A percentile compares a stretch with the other conserved stretches of the same genome.
These are phyloP conservation scores for Diaporthe citri DNA, from an alignment of 2,329 filamentous ascomycete species.

Conservation along the genomic window DNA sequence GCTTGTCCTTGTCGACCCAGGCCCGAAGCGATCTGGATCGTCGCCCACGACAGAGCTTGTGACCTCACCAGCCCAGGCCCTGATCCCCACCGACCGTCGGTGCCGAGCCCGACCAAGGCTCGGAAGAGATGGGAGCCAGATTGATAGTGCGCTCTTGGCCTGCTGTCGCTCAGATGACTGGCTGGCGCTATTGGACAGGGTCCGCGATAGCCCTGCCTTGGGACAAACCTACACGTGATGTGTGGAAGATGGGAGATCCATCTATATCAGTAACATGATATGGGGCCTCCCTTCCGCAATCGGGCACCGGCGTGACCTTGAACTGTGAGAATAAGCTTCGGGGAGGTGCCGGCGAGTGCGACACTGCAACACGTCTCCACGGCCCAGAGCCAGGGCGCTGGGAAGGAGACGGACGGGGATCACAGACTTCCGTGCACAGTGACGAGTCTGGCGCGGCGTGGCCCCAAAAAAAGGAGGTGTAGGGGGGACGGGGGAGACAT, in stretches of 20 bases:
- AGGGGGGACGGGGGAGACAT: not conserved
- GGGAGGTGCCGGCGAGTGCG: constrained; percentile 34
- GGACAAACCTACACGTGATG: constrained; percentile 28
- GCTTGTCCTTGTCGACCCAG: constrained; percentile 33
- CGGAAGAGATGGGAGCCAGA: constrained; percentile 29
- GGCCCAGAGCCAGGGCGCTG: constrained; percentile 37
- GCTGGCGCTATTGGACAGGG: constrained; percentile 32
- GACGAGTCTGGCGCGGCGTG: constrained; percentile 31
- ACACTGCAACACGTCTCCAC: constrained; percentile 31
- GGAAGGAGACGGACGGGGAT: constrained; percentile 22
- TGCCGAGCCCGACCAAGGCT: constrained; percentile 30
- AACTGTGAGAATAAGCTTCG: constrained; percentile 14
- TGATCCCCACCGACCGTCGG: constrained; percentile 16
- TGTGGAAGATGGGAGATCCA: not conserved
- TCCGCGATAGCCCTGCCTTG: constrained; percentile 26
- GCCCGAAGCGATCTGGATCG: constrained; percentile 22
- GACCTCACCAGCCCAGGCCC: constrained; percentile 26
- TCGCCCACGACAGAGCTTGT: constrained; percentile 25
- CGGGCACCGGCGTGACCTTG: constrained; percentile 5
- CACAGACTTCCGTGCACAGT: constrained; percentile 24
- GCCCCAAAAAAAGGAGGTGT: constrained; percentile 14
- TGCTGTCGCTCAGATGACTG: constrained; percentile 14
- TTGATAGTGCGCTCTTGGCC: constrained; percentile 24
- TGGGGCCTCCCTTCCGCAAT: constrained; percentile 18
- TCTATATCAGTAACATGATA: constrained; percentile 7